Percentiles rank a stretch among this genome's conserved stretches.
Conservation (phyloP, 805 yeast species). For the Candida germanica region DNA sequence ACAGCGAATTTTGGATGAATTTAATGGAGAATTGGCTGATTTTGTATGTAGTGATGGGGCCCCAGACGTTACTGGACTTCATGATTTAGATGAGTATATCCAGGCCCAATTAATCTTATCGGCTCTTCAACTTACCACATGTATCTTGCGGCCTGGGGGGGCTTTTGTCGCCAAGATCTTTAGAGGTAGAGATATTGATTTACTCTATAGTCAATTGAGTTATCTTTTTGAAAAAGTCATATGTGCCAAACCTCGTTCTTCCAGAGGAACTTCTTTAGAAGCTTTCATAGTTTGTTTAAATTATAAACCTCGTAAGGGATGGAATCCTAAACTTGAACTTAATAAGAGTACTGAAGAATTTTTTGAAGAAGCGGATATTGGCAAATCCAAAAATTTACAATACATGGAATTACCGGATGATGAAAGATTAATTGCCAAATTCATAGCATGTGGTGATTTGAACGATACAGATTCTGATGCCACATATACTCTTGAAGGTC, state of each 20-base stretch:
- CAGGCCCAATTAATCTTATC: conserved; percentile 92
- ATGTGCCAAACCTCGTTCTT: conserved; percentile 95
- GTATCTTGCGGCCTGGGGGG: conserved; percentile 86
- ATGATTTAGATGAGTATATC: conserved; percentile 93
- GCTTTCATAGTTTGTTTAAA: conserved; percentile 92
- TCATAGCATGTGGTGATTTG: conserved; percentile 92
- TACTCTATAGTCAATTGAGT: conserved; percentile 89
- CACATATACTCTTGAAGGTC: conserved; percentile 63
- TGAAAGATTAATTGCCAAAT: conserved; percentile 80
- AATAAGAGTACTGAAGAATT: conserved; percentile 75
- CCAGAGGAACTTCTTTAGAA: conserved; percentile 91
- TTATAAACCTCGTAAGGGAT: conserved; percentile 76
- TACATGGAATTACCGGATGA: conserved; percentile 52
- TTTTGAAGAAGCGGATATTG: conserved; percentile 61
- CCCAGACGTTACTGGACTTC: conserved; percentile 97
- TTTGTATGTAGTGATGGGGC: conserved; percentile 98
- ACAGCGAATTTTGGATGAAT: conserved; percentile 66
- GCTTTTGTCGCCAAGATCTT: conserved; percentile 94
- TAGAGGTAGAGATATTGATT: conserved; percentile 92
- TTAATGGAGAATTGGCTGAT: conserved; percentile 92
- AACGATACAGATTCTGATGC: conserved; percentile 92
- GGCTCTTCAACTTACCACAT: conserved; percentile 88
- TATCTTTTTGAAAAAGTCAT: conserved; percentile 79
- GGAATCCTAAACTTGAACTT: conserved; percentile 67
- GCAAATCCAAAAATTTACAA: conserved; percentile 48